A percentile compares a stretch with the other conserved stretches of the same genome.
Evolutionary conservation across 306 rosid genomes (phyloP).

Genomic region (Ammopiptanthus mongolicus): DNA sequence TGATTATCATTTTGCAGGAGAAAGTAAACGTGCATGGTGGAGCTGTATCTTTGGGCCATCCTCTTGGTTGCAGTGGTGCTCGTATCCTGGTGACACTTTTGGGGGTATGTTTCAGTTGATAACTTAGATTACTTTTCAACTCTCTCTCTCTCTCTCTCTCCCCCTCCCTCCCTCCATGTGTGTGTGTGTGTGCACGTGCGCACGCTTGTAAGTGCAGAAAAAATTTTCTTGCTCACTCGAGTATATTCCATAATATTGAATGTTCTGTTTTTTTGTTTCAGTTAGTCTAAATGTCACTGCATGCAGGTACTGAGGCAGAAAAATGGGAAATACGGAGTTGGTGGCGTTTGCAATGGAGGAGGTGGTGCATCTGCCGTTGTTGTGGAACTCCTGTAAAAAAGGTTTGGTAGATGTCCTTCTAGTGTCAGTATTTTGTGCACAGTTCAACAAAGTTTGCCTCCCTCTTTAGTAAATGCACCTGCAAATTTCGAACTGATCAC

Average conservation of each 20-base stretch:
- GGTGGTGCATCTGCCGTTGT: slow-evolving; percentile 99
- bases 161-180: too few species aligned
- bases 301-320: slow-evolving; percentile 78
- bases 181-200: too few species aligned
- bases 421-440: neutral
- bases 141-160: too few species aligned
- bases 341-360: slow-evolving; percentile 97
- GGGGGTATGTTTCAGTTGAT: slow-evolving; percentile 54
- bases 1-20: slow-evolving; percentile 42
- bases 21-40: slow-evolving; percentile 94
- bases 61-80: slow-evolving; percentile 99
- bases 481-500: slow-evolving; percentile 15
- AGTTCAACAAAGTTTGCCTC: neutral
- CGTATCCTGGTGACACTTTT: slow-evolving; percentile 92
- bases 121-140: neutral
- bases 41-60: slow-evolving; percentile 94
- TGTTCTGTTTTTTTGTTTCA: neutral
- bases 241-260: neutral
- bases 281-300: neutral
- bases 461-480: neutral
- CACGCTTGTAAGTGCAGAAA: too few species aligned
- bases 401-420: neutral
- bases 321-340: slow-evolving; percentile 87
- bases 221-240: neutral
- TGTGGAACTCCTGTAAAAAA: slow-evolving; percentile 66